phyloP scores from a whole-genome alignment of 257 asterid genomes.

The Capsicum rhomboideum region DNA sequence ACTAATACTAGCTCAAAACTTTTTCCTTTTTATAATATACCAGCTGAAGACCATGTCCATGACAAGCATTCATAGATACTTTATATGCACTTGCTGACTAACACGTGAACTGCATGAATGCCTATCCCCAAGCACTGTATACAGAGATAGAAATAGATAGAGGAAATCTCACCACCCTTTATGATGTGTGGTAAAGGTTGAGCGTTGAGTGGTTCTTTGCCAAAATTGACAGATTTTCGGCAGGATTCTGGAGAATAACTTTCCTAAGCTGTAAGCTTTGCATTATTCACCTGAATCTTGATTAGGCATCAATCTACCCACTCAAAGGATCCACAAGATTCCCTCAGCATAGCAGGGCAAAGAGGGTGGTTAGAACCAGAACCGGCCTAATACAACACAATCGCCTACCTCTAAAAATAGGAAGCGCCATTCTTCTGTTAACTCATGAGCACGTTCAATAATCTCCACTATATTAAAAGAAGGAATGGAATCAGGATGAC shows the following conservation, averaged over 20 bases:
- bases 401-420: neutral
- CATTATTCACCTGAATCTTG: neutral
- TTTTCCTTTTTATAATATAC: neutral
- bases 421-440: neutral
- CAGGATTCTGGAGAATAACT: neutral
- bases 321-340: neutral
- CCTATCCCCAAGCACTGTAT: neutral
- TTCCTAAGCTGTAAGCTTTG: neutral
- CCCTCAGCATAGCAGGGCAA: neutral
- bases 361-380: neutral
- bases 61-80: neutral
- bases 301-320: neutral
- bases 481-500: neutral
- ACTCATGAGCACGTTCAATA: neutral
- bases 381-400: neutral
- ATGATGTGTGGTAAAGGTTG: neutral
- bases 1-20: neutral
- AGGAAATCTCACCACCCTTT: neutral
- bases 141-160: neutral
- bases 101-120: neutral
- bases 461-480: neutral
- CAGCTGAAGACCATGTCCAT: neutral
- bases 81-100: neutral
- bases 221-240: neutral
- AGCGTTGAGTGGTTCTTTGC: neutral